These are phyloP conservation scores for Phytophthora fragariae DNA, from an alignment of 352 stramenopile genomes.

Conservation along the genomic window DNA sequence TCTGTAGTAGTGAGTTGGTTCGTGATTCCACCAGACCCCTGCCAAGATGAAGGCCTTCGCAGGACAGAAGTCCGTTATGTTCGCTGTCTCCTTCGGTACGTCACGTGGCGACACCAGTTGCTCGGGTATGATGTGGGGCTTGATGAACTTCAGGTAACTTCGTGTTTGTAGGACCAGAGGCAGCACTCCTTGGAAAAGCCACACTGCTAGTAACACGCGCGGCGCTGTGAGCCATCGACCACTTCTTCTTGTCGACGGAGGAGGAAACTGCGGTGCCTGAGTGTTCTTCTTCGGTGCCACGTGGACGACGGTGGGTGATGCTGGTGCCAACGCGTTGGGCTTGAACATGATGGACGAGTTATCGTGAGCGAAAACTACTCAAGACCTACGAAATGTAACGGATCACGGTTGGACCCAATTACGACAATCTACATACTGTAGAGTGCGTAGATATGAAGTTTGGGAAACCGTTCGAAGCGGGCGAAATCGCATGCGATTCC, in stretches of 20 bases:
- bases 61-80: constrained; percentile 13
- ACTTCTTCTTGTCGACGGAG: background rate
- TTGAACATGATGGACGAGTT: background rate
- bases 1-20: constrained; percentile 24
- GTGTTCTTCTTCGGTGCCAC: background rate
- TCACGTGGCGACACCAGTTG: constrained; percentile 7
- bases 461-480: no score
- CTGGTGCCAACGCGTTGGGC: background rate
- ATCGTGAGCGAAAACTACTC: background rate
- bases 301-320: background rate
- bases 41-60: constrained; percentile 24
- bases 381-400: no score
- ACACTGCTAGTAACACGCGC: constrained; percentile 10
- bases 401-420: no score
- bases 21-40: constrained; percentile 26
- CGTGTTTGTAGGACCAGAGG: constrained; percentile 17
- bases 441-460: no score
- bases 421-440: no score
- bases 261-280: background rate
- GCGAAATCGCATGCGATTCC: no score
- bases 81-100: background rate
- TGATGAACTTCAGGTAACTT: constrained; percentile 28
- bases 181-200: constrained; percentile 13
- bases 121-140: constrained; percentile 25
- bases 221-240: background rate